Evolutionary conservation across 345 rosid species (phyloP), one percentile per base, ranked within the genome.

Genomic region (Lenwebbia sp.): DNA sequence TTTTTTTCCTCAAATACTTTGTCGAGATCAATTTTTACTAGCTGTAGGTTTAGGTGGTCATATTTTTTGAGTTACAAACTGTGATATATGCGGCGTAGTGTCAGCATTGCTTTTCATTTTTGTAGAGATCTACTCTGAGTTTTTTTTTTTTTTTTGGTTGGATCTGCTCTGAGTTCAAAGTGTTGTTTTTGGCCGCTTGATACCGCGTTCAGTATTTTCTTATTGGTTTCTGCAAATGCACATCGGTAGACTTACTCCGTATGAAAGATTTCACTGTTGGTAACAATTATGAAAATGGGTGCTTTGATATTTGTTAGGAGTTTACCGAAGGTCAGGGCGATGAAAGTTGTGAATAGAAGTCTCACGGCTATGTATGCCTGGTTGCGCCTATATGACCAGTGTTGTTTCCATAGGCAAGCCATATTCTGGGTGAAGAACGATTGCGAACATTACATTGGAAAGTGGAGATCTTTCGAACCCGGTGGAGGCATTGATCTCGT

Each of bases 341-440:
- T 89, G 86, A 94, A 58, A 30, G 90, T 91, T 83, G 95, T 91
- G 93, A 91, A 91, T 4, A 91, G 70, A 37, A 93, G 83, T 75
- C 94, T 88, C 28, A 93, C 93, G 14, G 94, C 92, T 30, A 90
- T 86, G 88, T 94, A 94, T 3, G 93, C 88, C 1, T 88, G 85
- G 86, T 93, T 94, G 82, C 94, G 90, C 95, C 94, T 90, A 52
- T 94, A 93, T 23, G 95, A 93, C 94, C 90, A 87, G n/a, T 90
- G 89, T 60, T 93, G 96, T 86, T 94, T 94, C 96, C 91, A 89
- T n/a, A 94, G 86, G 90, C 96, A 94, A 83, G 94, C 94, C 88
- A 85, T 74, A 65, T 91, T 91, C 85, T 93, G 96, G 19, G 89
- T 88, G 83, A 85, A 60, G 90, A 90, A 88, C 65, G 93, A 70